Conservation (phyloP, 441 rosid species). For the Brassica hybrid region DNA sequence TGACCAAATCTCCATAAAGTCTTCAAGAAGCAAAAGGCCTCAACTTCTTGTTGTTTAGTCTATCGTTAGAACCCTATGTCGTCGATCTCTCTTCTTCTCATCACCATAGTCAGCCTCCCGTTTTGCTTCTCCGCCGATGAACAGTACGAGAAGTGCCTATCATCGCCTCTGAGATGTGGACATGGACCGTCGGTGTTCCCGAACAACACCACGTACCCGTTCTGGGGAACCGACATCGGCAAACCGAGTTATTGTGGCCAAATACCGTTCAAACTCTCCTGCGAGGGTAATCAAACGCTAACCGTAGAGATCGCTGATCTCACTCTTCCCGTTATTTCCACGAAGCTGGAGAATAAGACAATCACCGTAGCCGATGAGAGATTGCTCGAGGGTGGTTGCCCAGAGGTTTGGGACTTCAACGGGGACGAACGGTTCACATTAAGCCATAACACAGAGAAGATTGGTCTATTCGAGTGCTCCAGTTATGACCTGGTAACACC, state of each 20-base stretch:
- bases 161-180: conserved; percentile 30
- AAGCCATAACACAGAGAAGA: background rate
- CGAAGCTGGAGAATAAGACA: background rate
- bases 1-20: conserved; percentile 19
- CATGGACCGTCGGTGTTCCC: background rate
- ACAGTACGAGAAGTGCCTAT: conserved; percentile 28
- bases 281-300: background rate
- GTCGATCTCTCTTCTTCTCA: conserved; percentile 18
- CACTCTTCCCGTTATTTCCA: conserved; percentile 22
- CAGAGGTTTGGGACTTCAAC: background rate
- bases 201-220: conserved; percentile 41
- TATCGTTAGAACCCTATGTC: background rate
- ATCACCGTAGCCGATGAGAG: conserved; percentile 37
- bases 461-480: background rate
- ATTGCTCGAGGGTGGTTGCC: conserved; percentile 23
- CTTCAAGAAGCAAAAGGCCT: conserved; percentile 2
- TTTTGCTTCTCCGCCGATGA: conserved; percentile 33
- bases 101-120: conserved; percentile 29
- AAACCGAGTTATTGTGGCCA: conserved; percentile 43
- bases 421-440: background rate
- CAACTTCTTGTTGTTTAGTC: background rate
- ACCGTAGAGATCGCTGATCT: background rate
- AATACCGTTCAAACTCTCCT: conserved; percentile 34
- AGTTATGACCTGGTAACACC: background rate
- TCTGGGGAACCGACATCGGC: conserved; percentile 36